Percentiles rank a stretch among this genome's conserved stretches.
These are phyloP conservation scores for Diplogelasinospora grovesii DNA, from an alignment of 495 filamentous ascomycete species.

Conservation along the genomic window DNA sequence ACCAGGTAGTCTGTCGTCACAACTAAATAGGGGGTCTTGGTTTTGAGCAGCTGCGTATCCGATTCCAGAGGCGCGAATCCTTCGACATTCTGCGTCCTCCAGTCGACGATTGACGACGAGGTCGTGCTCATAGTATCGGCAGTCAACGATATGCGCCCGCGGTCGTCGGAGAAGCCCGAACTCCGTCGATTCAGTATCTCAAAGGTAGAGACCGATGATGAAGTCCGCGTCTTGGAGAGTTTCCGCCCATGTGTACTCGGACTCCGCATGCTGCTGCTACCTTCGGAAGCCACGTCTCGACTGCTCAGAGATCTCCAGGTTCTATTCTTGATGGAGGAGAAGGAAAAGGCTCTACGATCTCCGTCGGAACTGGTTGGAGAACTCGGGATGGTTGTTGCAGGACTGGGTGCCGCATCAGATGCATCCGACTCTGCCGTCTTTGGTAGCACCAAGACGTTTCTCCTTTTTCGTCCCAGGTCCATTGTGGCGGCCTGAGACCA, in stretches of 20 bases:
- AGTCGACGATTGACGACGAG: conserved; percentile 18
- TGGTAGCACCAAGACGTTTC: conserved; percentile 3
- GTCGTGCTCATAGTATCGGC: conserved; percentile 15
- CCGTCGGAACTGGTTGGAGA: conserved; percentile 22
- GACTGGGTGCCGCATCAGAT: conserved; percentile 7
- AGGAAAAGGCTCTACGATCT: conserved; percentile 17
- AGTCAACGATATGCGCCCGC: conserved; percentile 18
- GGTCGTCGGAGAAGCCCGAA: conserved; percentile 24
- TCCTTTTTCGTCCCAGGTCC: conserved; percentile 10
- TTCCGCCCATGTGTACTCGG: conserved; percentile 12
- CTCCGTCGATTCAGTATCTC: conserved; percentile 14
- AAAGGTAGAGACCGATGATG: conserved; percentile 13
- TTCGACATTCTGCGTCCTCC: conserved; percentile 34
- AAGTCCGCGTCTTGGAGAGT: conserved; percentile 21
- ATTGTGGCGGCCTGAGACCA: conserved; percentile 2
- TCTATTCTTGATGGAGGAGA: conserved; percentile 18
- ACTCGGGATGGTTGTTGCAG: conserved; percentile 12
- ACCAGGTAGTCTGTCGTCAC: conserved; percentile 78
- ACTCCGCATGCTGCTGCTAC: conserved; percentile 3
- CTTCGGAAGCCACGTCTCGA: conserved; percentile 7
- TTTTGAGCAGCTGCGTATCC: conserved; percentile 71
- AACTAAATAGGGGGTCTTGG: conserved; percentile 86
- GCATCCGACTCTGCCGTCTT: conserved; percentile 11
- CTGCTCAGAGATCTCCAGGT: conserved; percentile 18
- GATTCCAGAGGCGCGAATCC: conserved; percentile 71